phyloP scores from a whole-genome alignment of 1,284 basidiomycete genomes.

The Moesziomyces sp. region DNA sequence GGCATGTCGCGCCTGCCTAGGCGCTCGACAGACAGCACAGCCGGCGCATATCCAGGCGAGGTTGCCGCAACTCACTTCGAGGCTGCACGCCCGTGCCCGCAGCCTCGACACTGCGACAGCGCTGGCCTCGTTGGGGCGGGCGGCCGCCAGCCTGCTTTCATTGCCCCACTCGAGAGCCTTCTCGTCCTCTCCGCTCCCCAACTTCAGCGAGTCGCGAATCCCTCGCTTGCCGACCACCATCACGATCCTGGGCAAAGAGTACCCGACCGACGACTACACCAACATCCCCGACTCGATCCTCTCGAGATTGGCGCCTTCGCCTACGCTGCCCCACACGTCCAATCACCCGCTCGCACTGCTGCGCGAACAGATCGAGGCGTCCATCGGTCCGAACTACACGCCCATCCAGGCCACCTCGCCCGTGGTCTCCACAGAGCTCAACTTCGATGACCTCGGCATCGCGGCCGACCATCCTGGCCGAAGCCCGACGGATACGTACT shows the following conservation, averaged over 20 bases:
- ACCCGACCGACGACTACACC: slow-evolving; percentile 80
- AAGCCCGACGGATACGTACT: slow-evolving; percentile 90
- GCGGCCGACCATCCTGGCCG: slow-evolving; percentile 92
- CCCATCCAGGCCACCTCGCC: slow-evolving; percentile 78
- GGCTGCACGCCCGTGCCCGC: slow-evolving; percentile 2
- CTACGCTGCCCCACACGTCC: slow-evolving; percentile 77
- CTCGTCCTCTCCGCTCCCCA: slow-evolving; percentile 4
- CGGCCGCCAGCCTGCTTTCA: background rate
- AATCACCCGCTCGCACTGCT: slow-evolving; percentile 89
- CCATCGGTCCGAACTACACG: slow-evolving; percentile 73
- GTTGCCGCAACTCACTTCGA: slow-evolving; percentile 23
- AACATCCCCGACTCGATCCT: slow-evolving; percentile 88
- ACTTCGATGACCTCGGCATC: slow-evolving; percentile 98
- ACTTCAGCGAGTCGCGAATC: background rate
- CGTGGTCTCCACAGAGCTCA: slow-evolving; percentile 87
- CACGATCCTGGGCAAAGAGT: slow-evolving; percentile 64
- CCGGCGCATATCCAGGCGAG: slow-evolving; percentile 36
- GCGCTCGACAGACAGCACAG: slow-evolving; percentile 20
- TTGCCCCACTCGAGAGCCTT: slow-evolving; percentile 1
- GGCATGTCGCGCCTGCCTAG: slow-evolving; percentile 28
- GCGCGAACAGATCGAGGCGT: slow-evolving; percentile 82
- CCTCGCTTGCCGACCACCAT: slow-evolving; percentile 18
- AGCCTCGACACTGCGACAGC: background rate
- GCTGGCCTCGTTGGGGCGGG: background rate
- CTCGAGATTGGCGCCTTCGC: slow-evolving; percentile 76